Evolutionary conservation across 192 early-diverging fungal species (phyloP).

Genomic region (Geranomyces variabilis): DNA sequence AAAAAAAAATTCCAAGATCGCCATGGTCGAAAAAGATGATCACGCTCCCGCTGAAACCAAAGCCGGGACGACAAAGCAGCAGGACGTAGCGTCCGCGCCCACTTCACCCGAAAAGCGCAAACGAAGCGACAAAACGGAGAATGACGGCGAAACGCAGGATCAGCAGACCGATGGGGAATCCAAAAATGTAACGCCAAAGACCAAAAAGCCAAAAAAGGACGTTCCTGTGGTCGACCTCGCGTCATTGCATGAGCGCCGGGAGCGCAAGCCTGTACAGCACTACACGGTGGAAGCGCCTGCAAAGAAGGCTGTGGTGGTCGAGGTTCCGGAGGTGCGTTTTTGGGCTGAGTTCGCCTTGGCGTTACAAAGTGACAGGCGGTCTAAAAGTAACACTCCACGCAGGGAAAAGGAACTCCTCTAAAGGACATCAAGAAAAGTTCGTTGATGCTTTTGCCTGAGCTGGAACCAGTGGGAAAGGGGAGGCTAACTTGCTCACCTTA

Average conservation of each 20-base stretch:
- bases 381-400: neutral
- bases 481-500: neutral
- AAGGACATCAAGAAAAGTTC: constrained; percentile 27
- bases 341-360: neutral
- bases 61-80: neutral
- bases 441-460: neutral
- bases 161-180: neutral
- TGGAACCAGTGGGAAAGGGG: neutral
- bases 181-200: neutral
- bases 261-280: constrained; percentile 22
- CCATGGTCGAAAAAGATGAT: neutral
- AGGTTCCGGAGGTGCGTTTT: constrained; percentile 26
- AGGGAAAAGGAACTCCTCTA: constrained; percentile 34
- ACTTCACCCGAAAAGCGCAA: neutral
- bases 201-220: neutral
- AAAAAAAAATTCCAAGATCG: too few species aligned
- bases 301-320: constrained; percentile 2
- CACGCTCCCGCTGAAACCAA: neutral
- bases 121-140: neutral
- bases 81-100: neutral
- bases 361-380: neutral
- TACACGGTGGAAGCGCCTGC: neutral
- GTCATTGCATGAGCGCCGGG: neutral
- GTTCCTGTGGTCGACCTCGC: neutral
- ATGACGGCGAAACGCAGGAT: neutral